A percentile compares a stretch with the other conserved stretches of the same genome.
These are phyloP conservation scores for Suillus clintonianus DNA, from an alignment of 768 basidiomycete species.

Conservation along the genomic window DNA sequence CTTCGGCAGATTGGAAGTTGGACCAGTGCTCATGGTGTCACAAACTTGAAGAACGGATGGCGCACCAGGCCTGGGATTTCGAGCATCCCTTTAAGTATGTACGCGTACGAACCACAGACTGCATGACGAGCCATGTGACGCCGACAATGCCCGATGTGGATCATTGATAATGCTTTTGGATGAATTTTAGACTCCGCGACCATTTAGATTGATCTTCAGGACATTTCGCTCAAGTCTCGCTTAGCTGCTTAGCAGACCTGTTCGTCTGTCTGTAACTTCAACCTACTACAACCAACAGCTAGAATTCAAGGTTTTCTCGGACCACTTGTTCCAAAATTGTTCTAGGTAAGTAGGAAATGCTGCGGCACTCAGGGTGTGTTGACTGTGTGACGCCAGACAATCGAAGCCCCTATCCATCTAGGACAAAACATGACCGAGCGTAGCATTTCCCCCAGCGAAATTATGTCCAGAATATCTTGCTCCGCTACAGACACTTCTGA, in stretches of 20 bases:
- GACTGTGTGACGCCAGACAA: neutral
- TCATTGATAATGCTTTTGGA: too few relatives aligned
- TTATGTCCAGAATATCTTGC: neutral
- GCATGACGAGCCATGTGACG: neutral
- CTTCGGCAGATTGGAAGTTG: slow-evolving; percentile 12
- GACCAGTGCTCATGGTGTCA: neutral
- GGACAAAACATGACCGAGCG: neutral
- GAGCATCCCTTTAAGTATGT: neutral
- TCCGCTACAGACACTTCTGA: slow-evolving; percentile 9
- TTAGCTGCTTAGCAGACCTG: too few relatives aligned
- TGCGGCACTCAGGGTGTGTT: neutral
- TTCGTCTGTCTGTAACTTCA: neutral
- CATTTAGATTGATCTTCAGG: neutral
- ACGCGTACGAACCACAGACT: too few relatives aligned
- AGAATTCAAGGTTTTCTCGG: neutral
- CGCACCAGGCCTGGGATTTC: neutral
- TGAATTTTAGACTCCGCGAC: neutral
- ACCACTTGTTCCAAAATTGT: neutral
- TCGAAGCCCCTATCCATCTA: neutral
- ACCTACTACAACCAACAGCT: neutral
- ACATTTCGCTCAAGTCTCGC: neutral
- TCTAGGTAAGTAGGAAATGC: neutral
- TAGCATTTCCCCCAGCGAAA: neutral
- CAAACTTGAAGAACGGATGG: neutral
- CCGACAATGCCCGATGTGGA: too few relatives aligned